Base-by-base conservation (phyloP, 805 yeast genomes). In the Cyberlindnera suaveolens region DNA sequence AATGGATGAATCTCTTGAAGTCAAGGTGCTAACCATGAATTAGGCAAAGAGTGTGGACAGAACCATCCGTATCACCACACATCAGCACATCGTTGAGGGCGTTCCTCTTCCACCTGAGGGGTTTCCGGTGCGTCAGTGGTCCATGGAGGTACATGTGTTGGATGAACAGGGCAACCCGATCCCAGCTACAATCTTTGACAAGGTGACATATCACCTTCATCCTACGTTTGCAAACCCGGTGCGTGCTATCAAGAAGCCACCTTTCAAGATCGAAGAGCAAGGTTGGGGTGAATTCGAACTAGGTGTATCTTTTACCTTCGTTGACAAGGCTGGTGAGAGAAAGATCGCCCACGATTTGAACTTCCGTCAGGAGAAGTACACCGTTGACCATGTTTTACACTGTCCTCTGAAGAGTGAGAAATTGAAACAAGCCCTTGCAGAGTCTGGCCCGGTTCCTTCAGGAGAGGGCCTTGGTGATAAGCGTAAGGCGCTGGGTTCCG, bases 211-310 rank as follows among this genome's bases (percentile, higher is more conserved):
- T 64, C 82, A 88, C 53, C 74, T 93, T 50, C 99, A 91, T 68
- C 98, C 97, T 39, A 93, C 98, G 9, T 91, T 91, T 67, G 79
- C 78, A 39, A 89, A 89, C 62, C 98, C 98, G 10, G 82, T 77
- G 50, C 77, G 97, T 62, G 72, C 83, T 11, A 63, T 88, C 60
- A 86, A 85, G 58, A 82, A 81, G 57, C 77, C 85, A 9, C 99
- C 99, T 10, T 91, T 90, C 67, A 76, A 67, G 58, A 83, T 91
- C 44, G 85, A 80, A 57, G 99, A 91, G 63, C 82, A 87, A 67
- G 99, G 99, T 40, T 91, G 99, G 98, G 99, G 98, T 62, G 98
- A 91, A 53, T 91, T 91, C 58, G 96, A 90, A 59, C 75, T 93
- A 61, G 85, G 85, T 32, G 81, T 93, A 47, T 74, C 85, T 30